Evolutionary conservation across 2,329 filamentous ascomycete genomes (phyloP), one percentile per base, ranked within the genome.

Genomic region (Aspergillus luchuensis): DNA sequence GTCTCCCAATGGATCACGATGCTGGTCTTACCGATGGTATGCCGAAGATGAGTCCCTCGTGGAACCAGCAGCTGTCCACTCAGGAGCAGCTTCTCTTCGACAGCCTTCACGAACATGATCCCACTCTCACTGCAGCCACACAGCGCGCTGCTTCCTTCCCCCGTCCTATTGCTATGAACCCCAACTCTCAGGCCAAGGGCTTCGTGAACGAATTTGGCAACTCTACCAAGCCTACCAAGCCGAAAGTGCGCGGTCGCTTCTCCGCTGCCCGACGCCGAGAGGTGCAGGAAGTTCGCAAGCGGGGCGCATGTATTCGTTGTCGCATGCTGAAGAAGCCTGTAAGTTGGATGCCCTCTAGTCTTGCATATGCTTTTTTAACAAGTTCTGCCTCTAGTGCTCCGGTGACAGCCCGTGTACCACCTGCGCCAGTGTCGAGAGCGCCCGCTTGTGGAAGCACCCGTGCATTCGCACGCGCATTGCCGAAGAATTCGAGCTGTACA

Each of bases 281-380:
- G 67, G 85, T 87, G 2, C 82, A 85, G 63, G 81, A 84, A 62
- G 82, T 87, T 36, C 80, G 85, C 23, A 87, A 87, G 70, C 78
- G 81, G 56, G 85, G 85, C 11, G 85, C 85, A 7, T 88, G 85
- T 67, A 82, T 87, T 63, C 82, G 85, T 36, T 88, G 85, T 69
- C 83, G 85, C 13, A 87, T 88, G 85, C 74, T 88, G 23, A 88
- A 87, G 74, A 88, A 88, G 67, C 83, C 84, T 39, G 77, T 79
- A 75, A 63, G 72, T 43, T 33, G 21, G 8, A 30, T 10, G 17
- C 23, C 5, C 15, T 8, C 2, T 19, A 13, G 11, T 56, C 23
- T n/a, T 45, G 5, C 5, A 13, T 33, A 28, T 54, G 15, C 13
- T 36, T 41, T 41, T 45, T 59, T 66, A 23, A 66, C 57, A 36